phyloP scores from a whole-genome alignment of 768 basidiomycete genomes.

The Russula lepida region DNA sequence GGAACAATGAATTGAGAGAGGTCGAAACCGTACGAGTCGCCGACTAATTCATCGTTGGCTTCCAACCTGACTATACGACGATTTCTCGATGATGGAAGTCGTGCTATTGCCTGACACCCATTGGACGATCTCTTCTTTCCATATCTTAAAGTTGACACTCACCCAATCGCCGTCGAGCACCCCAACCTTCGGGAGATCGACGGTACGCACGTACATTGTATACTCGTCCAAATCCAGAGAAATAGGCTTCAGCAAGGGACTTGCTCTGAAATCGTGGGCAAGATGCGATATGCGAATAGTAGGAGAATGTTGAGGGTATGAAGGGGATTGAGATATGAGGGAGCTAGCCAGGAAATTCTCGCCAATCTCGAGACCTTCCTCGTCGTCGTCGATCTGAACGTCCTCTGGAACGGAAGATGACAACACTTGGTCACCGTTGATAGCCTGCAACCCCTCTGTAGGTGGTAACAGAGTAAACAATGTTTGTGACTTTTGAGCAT shows the following conservation, averaged over 20 bases:
- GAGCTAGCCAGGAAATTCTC: slow-evolving; percentile 48
- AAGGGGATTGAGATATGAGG: slow-evolving; percentile 20
- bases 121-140: neutral
- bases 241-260: slow-evolving; percentile 30
- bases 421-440: slow-evolving; percentile 13
- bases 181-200: slow-evolving; percentile 59
- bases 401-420: neutral
- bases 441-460: slow-evolving; percentile 4
- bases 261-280: slow-evolving; percentile 23
- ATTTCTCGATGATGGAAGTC: slow-evolving; percentile 14
- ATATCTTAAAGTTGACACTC: slow-evolving; percentile 20
- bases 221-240: slow-evolving; percentile 38
- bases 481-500: slow-evolving; percentile 16
- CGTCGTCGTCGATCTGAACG: slow-evolving; percentile 13
- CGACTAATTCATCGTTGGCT: slow-evolving; percentile 40
- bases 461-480: slow-evolving; percentile 17
- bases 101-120: slow-evolving; percentile 42
- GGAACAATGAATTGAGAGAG: neutral
- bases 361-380: slow-evolving; percentile 51
- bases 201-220: slow-evolving; percentile 52
- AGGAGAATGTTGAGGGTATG: slow-evolving; percentile 1
- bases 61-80: slow-evolving; percentile 51
- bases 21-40: slow-evolving; percentile 29
- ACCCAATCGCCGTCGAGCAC: slow-evolving; percentile 76
- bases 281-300: slow-evolving; percentile 16